These are phyloP conservation scores for Starmerella asiatica DNA, from an alignment of 805 yeast species.

Conservation along the genomic window DNA sequence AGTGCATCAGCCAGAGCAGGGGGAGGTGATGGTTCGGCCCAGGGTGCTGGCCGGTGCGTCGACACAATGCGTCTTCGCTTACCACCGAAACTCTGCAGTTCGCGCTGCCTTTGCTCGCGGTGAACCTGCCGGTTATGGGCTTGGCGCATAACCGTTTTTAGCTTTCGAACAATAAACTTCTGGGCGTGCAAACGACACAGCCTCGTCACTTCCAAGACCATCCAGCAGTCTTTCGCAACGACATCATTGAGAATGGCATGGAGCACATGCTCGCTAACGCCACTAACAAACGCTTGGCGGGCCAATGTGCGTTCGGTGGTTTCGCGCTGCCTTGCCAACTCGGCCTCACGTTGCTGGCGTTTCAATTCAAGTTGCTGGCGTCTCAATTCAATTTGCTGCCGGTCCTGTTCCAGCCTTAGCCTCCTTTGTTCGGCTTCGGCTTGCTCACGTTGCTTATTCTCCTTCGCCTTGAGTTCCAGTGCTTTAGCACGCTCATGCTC, in stretches of 20 bases:
- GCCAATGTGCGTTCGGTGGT: neutral
- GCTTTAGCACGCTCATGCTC: too few species aligned
- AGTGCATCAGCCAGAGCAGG: too few species aligned
- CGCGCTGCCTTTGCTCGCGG: conserved; percentile 1
- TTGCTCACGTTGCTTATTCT: neutral
- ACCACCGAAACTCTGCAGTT: conserved; percentile 4
- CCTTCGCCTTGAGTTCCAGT: too few species aligned
- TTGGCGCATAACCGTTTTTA: neutral
- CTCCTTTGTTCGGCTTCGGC: neutral
- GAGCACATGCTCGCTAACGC: neutral
- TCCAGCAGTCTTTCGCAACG: too few species aligned
- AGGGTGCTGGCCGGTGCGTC: too few species aligned
- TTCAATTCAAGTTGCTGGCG: neutral
- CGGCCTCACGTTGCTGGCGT: too few species aligned
- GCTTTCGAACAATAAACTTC: neutral
- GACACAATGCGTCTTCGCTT: conserved; percentile 5
- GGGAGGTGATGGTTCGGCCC: too few species aligned
- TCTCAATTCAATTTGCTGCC: neutral
- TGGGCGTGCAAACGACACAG: neutral
- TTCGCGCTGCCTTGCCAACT: too few species aligned
- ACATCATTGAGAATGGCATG: too few species aligned
- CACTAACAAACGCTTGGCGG: neutral
- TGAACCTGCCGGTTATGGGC: neutral
- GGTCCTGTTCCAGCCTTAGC: conserved; percentile 1
- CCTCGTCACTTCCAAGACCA: neutral